These are phyloP conservation scores for Ceratobasidium sp. DNA, from an alignment of 1,284 basidiomycete species.

Conservation along the genomic window DNA sequence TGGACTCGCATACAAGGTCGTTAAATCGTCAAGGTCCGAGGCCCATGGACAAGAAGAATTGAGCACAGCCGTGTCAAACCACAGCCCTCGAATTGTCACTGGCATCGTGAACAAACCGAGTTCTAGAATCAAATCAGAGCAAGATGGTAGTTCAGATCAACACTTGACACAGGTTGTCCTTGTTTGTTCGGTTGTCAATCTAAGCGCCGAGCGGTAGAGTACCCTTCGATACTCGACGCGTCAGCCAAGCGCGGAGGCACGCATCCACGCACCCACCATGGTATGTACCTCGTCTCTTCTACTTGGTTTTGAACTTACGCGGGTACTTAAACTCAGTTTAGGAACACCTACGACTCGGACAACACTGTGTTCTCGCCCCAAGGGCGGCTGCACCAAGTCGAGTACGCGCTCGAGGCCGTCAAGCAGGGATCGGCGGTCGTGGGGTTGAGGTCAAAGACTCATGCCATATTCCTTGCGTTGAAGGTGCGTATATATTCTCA, in stretches of 20 bases:
- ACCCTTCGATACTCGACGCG: slow-evolving; percentile 31
- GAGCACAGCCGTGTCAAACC: slow-evolving; percentile 70
- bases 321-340: slow-evolving; percentile 68
- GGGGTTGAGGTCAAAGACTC: slow-evolving; percentile 94
- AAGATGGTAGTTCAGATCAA: slow-evolving; percentile 15
- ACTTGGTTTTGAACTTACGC: neutral
- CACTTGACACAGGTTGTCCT: neutral
- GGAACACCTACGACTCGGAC: slow-evolving; percentile 96
- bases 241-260: slow-evolving; percentile 43
- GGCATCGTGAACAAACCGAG: slow-evolving; percentile 59
- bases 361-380: slow-evolving; percentile 97
- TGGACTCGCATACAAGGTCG: slow-evolving; percentile 70
- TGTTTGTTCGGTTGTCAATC: neutral
- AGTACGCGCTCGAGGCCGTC: slow-evolving; percentile 99
- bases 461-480: slow-evolving; percentile 92
- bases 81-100: slow-evolving; percentile 62
- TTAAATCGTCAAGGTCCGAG: slow-evolving; percentile 71
- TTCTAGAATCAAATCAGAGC: neutral
- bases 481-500: slow-evolving; percentile 68
- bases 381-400: slow-evolving; percentile 93
- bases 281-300: neutral
- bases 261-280: slow-evolving; percentile 39
- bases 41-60: slow-evolving; percentile 86
- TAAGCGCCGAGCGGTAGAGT: slow-evolving; percentile 16
- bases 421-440: slow-evolving; percentile 99